Conservation (phyloP, 371 early-diverging fungal species). For the Syncephalis fuscata region DNA sequence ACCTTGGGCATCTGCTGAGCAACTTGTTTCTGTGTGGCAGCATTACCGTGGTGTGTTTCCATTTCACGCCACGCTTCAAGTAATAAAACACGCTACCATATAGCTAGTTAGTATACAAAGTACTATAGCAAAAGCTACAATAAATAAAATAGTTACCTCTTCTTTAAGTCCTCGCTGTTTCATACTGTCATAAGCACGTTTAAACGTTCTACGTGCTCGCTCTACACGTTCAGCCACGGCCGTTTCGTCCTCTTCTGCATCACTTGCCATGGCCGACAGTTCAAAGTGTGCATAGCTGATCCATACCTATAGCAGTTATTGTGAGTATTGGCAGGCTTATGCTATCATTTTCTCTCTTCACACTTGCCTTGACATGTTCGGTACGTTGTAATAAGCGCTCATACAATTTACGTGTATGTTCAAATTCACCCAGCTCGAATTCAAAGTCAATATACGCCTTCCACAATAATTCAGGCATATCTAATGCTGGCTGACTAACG, state of each 20-base stretch:
- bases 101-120: neutral
- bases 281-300: constrained; percentile 89
- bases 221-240: constrained; percentile 12
- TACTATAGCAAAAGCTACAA: neutral
- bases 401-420: constrained; percentile 62
- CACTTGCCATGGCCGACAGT: constrained; percentile 32
- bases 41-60: constrained; percentile 52
- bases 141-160: constrained; percentile 21
- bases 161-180: constrained; percentile 50
- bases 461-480: constrained; percentile 96
- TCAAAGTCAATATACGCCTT: constrained; percentile 96
- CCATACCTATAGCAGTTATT: constrained; percentile 38
- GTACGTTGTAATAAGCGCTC: constrained; percentile 69
- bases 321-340: too few species aligned
- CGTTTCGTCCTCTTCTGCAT: constrained; percentile 9
- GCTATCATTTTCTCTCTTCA: too few species aligned
- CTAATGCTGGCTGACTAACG: constrained; percentile 64
- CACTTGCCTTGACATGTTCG: constrained; percentile 66
- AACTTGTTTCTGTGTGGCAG: constrained; percentile 34
- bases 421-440: constrained; percentile 61
- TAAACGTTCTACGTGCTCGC: constrained; percentile 56
- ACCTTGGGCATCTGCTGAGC: constrained; percentile 65
- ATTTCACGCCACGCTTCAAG: constrained; percentile 87
- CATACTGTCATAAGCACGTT: constrained; percentile 48
- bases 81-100: constrained; percentile 51